Evolutionary conservation across 495 filamentous ascomycete genomes (phyloP).

Genomic region (Daldinia caldariorum): DNA sequence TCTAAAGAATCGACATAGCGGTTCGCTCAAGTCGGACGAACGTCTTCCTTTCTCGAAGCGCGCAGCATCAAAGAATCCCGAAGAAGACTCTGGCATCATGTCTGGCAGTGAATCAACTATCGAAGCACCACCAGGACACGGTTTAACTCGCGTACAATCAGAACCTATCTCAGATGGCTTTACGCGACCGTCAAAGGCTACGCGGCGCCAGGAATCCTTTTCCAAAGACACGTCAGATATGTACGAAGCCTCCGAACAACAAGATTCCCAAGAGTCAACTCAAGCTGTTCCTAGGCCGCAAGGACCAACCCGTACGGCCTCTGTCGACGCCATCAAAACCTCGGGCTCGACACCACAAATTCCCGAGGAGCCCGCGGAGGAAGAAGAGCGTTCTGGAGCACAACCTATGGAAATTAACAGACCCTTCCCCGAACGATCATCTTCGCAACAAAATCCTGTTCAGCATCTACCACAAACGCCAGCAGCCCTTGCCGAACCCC

Average conservation of each 20-base stretch:
- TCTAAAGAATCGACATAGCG: slow-evolving; percentile 75
- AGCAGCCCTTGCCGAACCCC: slow-evolving; percentile 52
- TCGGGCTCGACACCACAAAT: slow-evolving; percentile 68
- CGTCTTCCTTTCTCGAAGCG: slow-evolving; percentile 76
- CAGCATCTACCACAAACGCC: slow-evolving; percentile 38
- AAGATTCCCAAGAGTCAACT: slow-evolving; percentile 26
- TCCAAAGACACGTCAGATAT: slow-evolving; percentile 45
- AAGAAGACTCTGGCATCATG: slow-evolving; percentile 69
- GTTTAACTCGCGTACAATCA: slow-evolving; percentile 75
- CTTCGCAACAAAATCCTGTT: slow-evolving; percentile 57
- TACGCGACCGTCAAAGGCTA: slow-evolving; percentile 59
- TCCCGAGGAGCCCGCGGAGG: slow-evolving; percentile 70
- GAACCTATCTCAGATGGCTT: slow-evolving; percentile 75
- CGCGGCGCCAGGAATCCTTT: slow-evolving; percentile 57
- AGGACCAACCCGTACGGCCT: slow-evolving; percentile 33
- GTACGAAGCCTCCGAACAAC: slow-evolving; percentile 29
- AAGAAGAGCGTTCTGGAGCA: slow-evolving; percentile 52
- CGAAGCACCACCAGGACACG: slow-evolving; percentile 63
- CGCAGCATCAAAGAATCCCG: slow-evolving; percentile 61
- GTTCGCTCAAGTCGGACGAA: slow-evolving; percentile 59
- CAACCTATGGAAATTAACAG: slow-evolving; percentile 41
- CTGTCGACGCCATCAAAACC: slow-evolving; percentile 40
- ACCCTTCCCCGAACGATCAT: slow-evolving; percentile 61
- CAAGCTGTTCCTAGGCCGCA: slow-evolving; percentile 33
- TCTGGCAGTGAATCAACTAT: slow-evolving; percentile 54